A percentile compares a stretch with the other conserved stretches of the same genome.
Evolutionary conservation across 495 filamentous ascomycete genomes (phyloP).

Genomic region (Penicillium tannophilum): DNA sequence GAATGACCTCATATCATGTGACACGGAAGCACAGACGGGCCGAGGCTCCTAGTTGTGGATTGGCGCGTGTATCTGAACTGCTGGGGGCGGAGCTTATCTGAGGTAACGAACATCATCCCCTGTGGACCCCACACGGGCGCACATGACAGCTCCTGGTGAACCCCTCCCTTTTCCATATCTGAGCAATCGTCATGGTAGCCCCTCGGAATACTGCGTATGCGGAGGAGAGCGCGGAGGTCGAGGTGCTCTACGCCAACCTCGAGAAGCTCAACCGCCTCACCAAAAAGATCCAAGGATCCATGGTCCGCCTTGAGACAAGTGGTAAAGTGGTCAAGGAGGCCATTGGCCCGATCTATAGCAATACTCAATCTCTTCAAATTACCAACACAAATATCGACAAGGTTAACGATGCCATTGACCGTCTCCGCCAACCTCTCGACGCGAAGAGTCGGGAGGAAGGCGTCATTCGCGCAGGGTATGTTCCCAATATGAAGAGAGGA

Average conservation of each 20-base stretch:
- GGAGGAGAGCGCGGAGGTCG: slow-evolving; percentile 74
- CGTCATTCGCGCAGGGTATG: slow-evolving; percentile 81
- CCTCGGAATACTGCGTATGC: slow-evolving; percentile 58
- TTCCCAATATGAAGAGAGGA: neutral
- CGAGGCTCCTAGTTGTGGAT: slow-evolving; percentile 20
- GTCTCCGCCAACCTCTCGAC: slow-evolving; percentile 83
- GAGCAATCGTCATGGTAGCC: slow-evolving; percentile 47
- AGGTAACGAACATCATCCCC: slow-evolving; percentile 12
- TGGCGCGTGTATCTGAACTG: slow-evolving; percentile 23
- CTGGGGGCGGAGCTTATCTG: slow-evolving; percentile 26
- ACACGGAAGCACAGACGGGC: slow-evolving; percentile 22
- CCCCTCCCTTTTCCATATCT: slow-evolving; percentile 13
- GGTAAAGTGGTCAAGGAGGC: slow-evolving; percentile 89
- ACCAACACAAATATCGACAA: slow-evolving; percentile 87
- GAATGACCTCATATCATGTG: slow-evolving; percentile 37
- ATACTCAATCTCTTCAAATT: slow-evolving; percentile 83
- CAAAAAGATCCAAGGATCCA: slow-evolving; percentile 89
- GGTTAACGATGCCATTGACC: slow-evolving; percentile 82
- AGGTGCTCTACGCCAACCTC: slow-evolving; percentile 66
- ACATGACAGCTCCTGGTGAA: slow-evolving; percentile 33
- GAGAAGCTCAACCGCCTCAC: slow-evolving; percentile 72
- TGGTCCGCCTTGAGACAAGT: slow-evolving; percentile 80
- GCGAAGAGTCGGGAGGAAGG: slow-evolving; percentile 85
- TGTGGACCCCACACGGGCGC: slow-evolving; percentile 24
- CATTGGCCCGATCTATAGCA: slow-evolving; percentile 89